Conservation (phyloP, 345 rosid genomes). For the Angophora floribunda region DNA sequence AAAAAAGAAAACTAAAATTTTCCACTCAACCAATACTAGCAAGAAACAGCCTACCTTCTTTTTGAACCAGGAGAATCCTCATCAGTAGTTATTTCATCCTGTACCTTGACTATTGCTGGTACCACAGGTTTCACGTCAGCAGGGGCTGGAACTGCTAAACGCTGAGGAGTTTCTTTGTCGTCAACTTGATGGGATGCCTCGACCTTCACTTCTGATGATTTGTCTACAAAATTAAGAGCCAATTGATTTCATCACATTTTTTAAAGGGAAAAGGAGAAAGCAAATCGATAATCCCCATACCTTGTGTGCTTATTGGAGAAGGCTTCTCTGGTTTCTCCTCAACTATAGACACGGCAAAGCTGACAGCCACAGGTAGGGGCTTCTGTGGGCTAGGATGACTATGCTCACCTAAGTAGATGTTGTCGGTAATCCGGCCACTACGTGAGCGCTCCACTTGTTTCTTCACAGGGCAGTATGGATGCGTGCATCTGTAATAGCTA, state of each 20-base stretch:
- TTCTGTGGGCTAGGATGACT: slow-evolving; percentile 59
- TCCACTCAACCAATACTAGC: background rate
- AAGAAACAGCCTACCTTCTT: slow-evolving; percentile 37
- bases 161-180: slow-evolving; percentile 23
- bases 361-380: slow-evolving; percentile 25
- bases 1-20: background rate
- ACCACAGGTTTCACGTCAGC: slow-evolving; percentile 29
- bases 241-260: background rate
- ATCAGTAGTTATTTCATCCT: slow-evolving; percentile 28
- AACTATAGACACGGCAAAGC: slow-evolving; percentile 27
- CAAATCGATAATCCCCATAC: slow-evolving; percentile 14
- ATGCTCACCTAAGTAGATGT: slow-evolving; percentile 65
- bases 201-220: slow-evolving; percentile 29
- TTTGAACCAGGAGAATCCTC: slow-evolving; percentile 41
- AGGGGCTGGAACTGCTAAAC: slow-evolving; percentile 12
- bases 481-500: slow-evolving; percentile 86
- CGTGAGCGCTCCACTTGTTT: slow-evolving; percentile 77
- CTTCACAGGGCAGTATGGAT: slow-evolving; percentile 74
- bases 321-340: slow-evolving; percentile 38
- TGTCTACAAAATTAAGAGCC: slow-evolving; percentile 24
- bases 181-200: slow-evolving; percentile 19
- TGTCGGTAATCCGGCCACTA: slow-evolving; percentile 58
- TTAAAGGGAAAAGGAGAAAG: background rate
- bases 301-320: slow-evolving; percentile 23
- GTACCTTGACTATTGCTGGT: slow-evolving; percentile 35